Evolutionary conservation across 805 yeast genomes (phyloP).

Genomic region (Tetrapisispora namnaoensis): DNA sequence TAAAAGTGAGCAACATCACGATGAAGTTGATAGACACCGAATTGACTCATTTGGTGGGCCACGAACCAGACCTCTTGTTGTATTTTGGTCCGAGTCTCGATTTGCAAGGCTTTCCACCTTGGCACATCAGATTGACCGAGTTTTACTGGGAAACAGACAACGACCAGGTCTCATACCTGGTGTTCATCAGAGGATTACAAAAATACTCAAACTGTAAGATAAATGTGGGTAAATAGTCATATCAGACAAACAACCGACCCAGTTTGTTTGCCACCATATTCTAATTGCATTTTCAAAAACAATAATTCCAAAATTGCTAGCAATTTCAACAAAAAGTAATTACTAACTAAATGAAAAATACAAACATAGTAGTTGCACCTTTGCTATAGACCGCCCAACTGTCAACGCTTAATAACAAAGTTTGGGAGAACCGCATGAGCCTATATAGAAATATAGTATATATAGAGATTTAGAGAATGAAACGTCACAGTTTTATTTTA

Average conservation of each 20-base stretch:
- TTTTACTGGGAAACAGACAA: conserved; percentile 88
- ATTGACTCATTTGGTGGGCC: conserved; percentile 63
- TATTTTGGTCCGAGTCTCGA: conserved; percentile 81
- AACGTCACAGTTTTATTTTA: too few relatives aligned
- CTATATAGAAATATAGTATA: too few relatives aligned
- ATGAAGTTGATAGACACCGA: conserved; percentile 69
- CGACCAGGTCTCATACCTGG: conserved; percentile 68
- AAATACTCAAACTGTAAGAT: conserved; percentile 72
- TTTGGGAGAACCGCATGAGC: too few relatives aligned
- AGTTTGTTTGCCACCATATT: too few relatives aligned
- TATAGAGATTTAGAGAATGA: too few relatives aligned
- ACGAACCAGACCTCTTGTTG: conserved; percentile 85
- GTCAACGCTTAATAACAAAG: too few relatives aligned
- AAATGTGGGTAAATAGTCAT: conserved; percentile 69
- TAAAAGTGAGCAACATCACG: conserved; percentile 57
- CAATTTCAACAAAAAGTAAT: too few relatives aligned
- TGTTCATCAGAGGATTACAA: conserved; percentile 68
- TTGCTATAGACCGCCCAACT: too few relatives aligned
- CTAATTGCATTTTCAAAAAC: too few relatives aligned
- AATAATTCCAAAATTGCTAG: too few relatives aligned
- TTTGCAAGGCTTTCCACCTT: conserved; percentile 92
- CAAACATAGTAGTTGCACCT: too few relatives aligned
- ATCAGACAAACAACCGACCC: not conserved
- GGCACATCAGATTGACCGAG: conserved; percentile 90
- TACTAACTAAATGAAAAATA: too few relatives aligned